phyloP scores from a whole-genome alignment of 2,329 filamentous ascomycete species.

The Aspergillus spinulosporus region DNA sequence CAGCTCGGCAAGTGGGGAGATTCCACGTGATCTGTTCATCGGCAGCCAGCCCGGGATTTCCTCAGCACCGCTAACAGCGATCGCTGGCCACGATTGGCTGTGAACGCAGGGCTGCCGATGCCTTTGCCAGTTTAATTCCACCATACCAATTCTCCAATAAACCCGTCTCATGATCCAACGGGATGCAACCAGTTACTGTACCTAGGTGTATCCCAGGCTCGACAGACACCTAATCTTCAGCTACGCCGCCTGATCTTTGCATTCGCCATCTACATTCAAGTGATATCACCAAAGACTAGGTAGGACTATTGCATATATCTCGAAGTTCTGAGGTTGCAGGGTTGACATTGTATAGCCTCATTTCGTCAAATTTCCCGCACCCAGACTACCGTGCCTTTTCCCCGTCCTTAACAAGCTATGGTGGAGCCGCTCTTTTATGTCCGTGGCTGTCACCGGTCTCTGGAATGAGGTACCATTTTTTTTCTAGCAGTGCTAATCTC shows the following conservation, averaged over 20 bases:
- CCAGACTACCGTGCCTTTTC: background rate
- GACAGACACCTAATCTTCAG: too few species aligned
- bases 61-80: background rate
- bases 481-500: conserved; percentile 9
- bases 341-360: background rate
- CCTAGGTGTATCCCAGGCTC: background rate
- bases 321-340: background rate
- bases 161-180: background rate
- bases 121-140: background rate
- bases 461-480: background rate
- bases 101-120: conserved; percentile 8
- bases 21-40: conserved; percentile 27
- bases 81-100: background rate
- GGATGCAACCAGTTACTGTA: background rate
- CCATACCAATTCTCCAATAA: background rate
- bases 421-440: background rate
- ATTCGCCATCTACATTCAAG: too few species aligned
- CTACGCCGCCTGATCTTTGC: too few species aligned
- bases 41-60: conserved; percentile 30
- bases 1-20: conserved; percentile 34
- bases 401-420: background rate
- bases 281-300: background rate
- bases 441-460: background rate
- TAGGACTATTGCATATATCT: background rate
- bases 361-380: background rate